Conservation (phyloP, 192 early-diverging fungal species). For the Coemansia nantahalensis region DNA sequence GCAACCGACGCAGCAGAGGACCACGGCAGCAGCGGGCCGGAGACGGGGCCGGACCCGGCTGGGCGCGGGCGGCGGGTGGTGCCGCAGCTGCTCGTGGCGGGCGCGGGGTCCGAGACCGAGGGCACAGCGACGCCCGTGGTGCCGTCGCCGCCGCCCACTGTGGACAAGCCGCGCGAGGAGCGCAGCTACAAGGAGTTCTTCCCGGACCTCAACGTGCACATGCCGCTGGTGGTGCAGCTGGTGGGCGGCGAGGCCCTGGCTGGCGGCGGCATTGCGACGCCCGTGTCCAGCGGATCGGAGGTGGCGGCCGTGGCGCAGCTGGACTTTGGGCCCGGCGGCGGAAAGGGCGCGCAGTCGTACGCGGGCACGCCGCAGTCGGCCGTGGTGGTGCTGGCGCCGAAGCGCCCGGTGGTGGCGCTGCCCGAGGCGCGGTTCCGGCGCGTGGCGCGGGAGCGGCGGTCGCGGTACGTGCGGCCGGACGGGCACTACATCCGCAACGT, state of each 20-base stretch:
- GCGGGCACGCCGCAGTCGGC: slow-evolving; percentile 39
- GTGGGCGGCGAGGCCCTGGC: not conserved
- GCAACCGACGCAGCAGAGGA: not conserved
- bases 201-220: slow-evolving; percentile 66
- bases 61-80: slow-evolving; percentile 13
- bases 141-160: slow-evolving; percentile 16
- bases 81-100: slow-evolving; percentile 12
- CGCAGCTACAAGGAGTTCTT: slow-evolving; percentile 76
- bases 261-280: too few species aligned
- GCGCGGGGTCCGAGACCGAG: not conserved
- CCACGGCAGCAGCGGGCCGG: not conserved
- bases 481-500: slow-evolving; percentile 72
- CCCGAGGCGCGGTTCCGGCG: slow-evolving; percentile 24
- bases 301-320: slow-evolving; percentile 2
- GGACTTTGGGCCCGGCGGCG: not conserved
- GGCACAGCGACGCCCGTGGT: slow-evolving; percentile 6
- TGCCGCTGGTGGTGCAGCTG: slow-evolving; percentile 14
- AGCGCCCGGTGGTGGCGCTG: slow-evolving; percentile 39
- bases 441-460: slow-evolving; percentile 9
- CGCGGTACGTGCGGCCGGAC: slow-evolving; percentile 57
- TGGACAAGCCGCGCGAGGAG: slow-evolving; percentile 80
- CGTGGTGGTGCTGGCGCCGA: slow-evolving; percentile 49
- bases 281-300: too few species aligned
- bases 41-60: not conserved
- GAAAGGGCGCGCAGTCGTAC: slow-evolving; percentile 35